Evolutionary conservation across 805 yeast species (phyloP), one percentile per base, ranked within the genome.

Genomic region (Zygoascus bituminiphila): DNA sequence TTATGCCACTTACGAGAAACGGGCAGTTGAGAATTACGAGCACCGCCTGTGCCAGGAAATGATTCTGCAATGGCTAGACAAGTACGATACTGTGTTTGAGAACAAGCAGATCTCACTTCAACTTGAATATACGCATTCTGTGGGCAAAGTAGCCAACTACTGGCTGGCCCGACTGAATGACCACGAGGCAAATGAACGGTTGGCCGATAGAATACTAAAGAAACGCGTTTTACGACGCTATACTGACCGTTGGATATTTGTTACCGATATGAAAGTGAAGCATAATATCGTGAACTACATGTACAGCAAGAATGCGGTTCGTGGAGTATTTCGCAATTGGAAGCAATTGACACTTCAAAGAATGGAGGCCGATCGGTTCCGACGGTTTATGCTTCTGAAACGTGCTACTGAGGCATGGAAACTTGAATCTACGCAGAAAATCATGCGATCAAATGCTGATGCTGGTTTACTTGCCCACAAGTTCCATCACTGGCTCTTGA

Each of bases 311-410:
- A 17, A 40, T 14, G 9, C 31, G 14, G 22, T 9, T 23, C n/a
- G 17, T 9, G 14, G 14, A 3, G 8, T 24, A 4, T 26, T 47
- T 17, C 4, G n/a, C 7, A n/a, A 14, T 5, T 48, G 51, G 51
- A 22, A 25, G n/a, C 14, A 21, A 15, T 31, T 42, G 25, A 39
- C 50, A 17, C 43, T 19, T 17, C 38, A 37, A 12, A 9, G 8
- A 20, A 22, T 21, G 22, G 57, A 55, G 43, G 50, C 55, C 5
- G 44, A 35, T 12, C 33, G 54, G 37, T 54, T 55, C 31, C 25
- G 52, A 24, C n/a, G 15, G 6, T 47, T 46, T 42, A 54, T 50
- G 52, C 44, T 46, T 5, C 31, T 21, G 14, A 33, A 42, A 17
- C 33, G 46, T n/a, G 39, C 45, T 2, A 40, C 54, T 22, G 31